Conservation (phyloP, 225 moss, liverwort and hornwort species). For the Asterella californica region DNA sequence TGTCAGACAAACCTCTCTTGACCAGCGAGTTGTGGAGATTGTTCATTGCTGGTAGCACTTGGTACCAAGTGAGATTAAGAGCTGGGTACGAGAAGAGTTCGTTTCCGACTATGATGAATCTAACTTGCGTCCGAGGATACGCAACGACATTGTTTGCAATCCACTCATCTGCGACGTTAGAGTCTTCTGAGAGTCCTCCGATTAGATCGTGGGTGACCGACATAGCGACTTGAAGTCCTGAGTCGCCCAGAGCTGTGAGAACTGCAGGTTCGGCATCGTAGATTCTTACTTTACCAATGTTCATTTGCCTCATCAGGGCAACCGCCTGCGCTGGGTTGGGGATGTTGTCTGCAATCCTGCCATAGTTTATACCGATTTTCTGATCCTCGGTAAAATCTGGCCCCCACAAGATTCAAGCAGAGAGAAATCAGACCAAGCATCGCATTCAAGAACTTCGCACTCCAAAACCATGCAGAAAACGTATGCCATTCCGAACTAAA, state of each 20-base stretch:
- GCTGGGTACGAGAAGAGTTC: conserved; percentile 60
- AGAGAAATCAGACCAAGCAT: neutral
- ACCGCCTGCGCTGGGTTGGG: conserved; percentile 48
- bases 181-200: conserved; percentile 32
- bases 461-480: neutral
- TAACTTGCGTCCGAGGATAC: conserved; percentile 46
- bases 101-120: conserved; percentile 70
- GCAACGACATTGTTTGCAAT: conserved; percentile 60
- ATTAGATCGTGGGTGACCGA: conserved; percentile 66
- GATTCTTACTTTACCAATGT: conserved; percentile 56
- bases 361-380: conserved; percentile 71
- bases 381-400: conserved; percentile 21
- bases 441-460: neutral
- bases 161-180: conserved; percentile 57
- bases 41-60: conserved; percentile 77
- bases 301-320: conserved; percentile 39
- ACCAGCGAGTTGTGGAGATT: conserved; percentile 59
- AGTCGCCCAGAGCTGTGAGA: conserved; percentile 54
- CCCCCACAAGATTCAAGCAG: neutral
- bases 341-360: conserved; percentile 62
- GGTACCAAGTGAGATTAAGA: conserved; percentile 60
- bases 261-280: conserved; percentile 55
- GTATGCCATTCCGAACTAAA: neutral
- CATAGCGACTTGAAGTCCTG: conserved; percentile 42
- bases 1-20: conserved; percentile 37